phyloP scores from a whole-genome alignment of 345 rosid species.

The Turritis glabra region DNA sequence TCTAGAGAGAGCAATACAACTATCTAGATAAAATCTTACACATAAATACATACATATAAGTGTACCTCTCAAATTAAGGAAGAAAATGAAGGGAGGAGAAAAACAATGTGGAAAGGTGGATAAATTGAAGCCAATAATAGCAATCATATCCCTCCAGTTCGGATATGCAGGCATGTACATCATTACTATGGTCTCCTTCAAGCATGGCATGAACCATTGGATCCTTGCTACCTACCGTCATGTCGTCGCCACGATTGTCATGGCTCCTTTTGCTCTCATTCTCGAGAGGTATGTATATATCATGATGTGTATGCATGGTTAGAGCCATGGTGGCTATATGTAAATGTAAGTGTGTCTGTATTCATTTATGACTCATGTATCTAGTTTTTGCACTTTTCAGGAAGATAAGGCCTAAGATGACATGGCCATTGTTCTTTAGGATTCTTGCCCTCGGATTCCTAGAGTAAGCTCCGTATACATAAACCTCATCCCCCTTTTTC shows the following conservation, averaged over 20 bases:
- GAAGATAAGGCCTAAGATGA: slow-evolving; percentile 90
- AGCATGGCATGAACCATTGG: slow-evolving; percentile 82
- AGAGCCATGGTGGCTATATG: neutral
- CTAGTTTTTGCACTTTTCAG: slow-evolving; percentile 41
- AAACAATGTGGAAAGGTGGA: slow-evolving; percentile 30
- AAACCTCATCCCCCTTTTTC: neutral
- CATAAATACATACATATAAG: neutral
- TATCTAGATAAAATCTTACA: neutral
- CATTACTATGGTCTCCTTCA: slow-evolving; percentile 62
- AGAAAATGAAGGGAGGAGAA: slow-evolving; percentile 35
- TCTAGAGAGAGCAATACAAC: slow-evolving; percentile 10
- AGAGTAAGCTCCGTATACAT: slow-evolving; percentile 58
- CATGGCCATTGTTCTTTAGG: slow-evolving; percentile 70
- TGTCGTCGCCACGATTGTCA: slow-evolving; percentile 66
- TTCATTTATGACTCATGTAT: neutral
- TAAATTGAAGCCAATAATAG: slow-evolving; percentile 70
- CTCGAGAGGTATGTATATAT: slow-evolving; percentile 65
- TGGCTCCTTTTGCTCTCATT: slow-evolving; percentile 80
- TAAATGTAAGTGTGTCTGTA: neutral
- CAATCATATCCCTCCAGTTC: slow-evolving; percentile 76
- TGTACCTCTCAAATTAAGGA: neutral
- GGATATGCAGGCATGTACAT: slow-evolving; percentile 93
- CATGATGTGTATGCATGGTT: neutral
- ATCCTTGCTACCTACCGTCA: slow-evolving; percentile 78
- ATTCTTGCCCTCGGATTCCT: slow-evolving; percentile 76